These are phyloP conservation scores for Neoboletus brunneissimus DNA, from an alignment of 768 basidiomycete species.

Conservation along the genomic window DNA sequence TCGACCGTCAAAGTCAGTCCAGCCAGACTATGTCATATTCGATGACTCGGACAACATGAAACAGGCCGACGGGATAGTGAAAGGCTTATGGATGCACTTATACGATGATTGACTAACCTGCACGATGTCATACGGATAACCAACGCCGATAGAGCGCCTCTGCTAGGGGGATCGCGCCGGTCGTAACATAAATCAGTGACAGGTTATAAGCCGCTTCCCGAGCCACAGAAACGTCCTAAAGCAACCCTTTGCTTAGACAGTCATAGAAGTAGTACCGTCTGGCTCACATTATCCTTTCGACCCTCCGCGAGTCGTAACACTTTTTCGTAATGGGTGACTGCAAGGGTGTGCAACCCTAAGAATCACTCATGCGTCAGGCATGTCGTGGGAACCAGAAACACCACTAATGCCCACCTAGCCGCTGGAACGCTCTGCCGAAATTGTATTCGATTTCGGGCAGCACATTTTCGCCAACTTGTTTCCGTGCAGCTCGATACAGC, in stretches of 20 bases:
- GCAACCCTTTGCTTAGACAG: not conserved
- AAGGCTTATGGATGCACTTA: not conserved
- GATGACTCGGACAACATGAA: not conserved
- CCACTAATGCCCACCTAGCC: not conserved
- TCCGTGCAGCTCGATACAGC: constrained; percentile 66
- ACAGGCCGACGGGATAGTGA: not conserved
- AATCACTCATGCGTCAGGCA: constrained; percentile 39
- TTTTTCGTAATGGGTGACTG: constrained; percentile 79
- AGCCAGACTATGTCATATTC: not conserved
- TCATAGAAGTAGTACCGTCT: too few species aligned
- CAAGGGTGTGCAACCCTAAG: constrained; percentile 80
- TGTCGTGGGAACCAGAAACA: not conserved
- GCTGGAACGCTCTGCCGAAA: constrained; percentile 60
- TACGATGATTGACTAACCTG: not conserved
- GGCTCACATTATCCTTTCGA: not conserved
- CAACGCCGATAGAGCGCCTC: constrained; percentile 70
- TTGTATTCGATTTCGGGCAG: constrained; percentile 87
- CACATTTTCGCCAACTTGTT: constrained; percentile 35
- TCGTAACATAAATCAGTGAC: constrained; percentile 74
- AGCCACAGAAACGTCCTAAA: constrained; percentile 10
- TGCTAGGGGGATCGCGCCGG: constrained; percentile 70
- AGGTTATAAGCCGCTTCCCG: constrained; percentile 49
- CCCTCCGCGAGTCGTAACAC: constrained; percentile 69
- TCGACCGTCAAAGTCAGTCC: not conserved
- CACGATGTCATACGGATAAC: constrained; percentile 67